phyloP scores from a whole-genome alignment of 23 red algal genomes.

The Agarophyton chilense region DNA sequence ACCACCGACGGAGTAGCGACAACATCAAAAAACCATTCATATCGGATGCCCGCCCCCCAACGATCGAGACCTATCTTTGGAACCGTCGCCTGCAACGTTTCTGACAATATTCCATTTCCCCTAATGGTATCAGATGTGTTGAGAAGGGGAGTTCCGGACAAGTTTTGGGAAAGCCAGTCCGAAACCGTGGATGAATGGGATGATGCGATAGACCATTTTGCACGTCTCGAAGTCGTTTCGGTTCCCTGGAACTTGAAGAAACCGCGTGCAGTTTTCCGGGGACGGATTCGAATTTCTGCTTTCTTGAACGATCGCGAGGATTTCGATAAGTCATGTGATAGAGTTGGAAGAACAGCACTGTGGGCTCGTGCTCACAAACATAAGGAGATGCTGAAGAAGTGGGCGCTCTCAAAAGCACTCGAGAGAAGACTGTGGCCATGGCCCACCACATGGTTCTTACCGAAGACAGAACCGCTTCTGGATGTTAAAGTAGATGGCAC shows the following conservation, averaged over 20 bases:
- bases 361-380: constrained; percentile 35
- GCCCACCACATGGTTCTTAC: constrained; percentile 23
- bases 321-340: constrained; percentile 20
- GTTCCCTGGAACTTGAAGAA: constrained; percentile 47
- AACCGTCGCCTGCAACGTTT: constrained; percentile 46
- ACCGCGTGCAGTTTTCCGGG: constrained; percentile 47
- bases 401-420: not conserved
- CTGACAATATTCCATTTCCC: constrained; percentile 63
- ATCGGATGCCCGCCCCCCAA: constrained; percentile 37
- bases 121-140: constrained; percentile 62
- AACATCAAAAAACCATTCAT: constrained; percentile 35
- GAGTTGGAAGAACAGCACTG: constrained; percentile 37
- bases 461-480: constrained; percentile 22
- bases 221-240: not conserved
- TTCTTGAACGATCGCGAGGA: not conserved
- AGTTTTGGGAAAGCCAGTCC: constrained; percentile 9
- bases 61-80: constrained; percentile 32
- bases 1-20: constrained; percentile 48
- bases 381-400: not conserved
- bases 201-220: constrained; percentile 40
- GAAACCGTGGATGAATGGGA: constrained; percentile 53
- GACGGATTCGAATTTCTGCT: constrained; percentile 36
- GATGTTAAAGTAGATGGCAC: constrained; percentile 56
- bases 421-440: constrained; percentile 28
- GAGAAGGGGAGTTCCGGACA: constrained; percentile 35